phyloP scores from a whole-genome alignment of 768 basidiomycete species.

The Collybiopsis confluens region DNA sequence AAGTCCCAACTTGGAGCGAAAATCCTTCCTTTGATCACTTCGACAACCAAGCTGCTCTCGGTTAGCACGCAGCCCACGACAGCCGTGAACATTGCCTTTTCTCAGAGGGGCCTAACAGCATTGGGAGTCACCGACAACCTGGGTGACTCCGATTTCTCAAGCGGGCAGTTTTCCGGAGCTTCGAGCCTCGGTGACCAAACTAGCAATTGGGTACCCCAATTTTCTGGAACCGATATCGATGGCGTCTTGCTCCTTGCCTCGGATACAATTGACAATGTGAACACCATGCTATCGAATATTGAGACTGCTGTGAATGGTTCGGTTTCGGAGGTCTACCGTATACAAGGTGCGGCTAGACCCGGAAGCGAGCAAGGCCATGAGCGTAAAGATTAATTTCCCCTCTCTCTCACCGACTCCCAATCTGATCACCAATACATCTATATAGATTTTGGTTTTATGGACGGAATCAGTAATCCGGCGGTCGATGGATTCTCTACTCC shows the following conservation, averaged over 20 bases:
- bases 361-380: slow-evolving; percentile 22
- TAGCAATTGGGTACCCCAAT: slow-evolving; percentile 15
- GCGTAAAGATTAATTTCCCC: slow-evolving; percentile 20
- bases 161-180: slow-evolving; percentile 6
- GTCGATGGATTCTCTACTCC: slow-evolving; percentile 16
- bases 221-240: slow-evolving; percentile 17
- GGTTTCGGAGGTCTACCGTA: slow-evolving; percentile 15
- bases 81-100: slow-evolving; percentile 1
- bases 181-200: slow-evolving; percentile 12
- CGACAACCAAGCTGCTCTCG: neutral
- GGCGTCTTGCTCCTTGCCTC: slow-evolving; percentile 20
- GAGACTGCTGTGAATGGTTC: slow-evolving; percentile 15
- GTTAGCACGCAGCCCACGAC: neutral
- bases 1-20: slow-evolving; percentile 12
- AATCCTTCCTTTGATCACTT: slow-evolving; percentile 1
- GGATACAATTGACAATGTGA: slow-evolving; percentile 16
- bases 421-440: neutral
- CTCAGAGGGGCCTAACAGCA: neutral
- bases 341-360: slow-evolving; percentile 21
- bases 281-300: slow-evolving; percentile 15
- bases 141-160: neutral
- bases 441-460: slow-evolving; percentile 20
- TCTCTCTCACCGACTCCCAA: slow-evolving; percentile 11
- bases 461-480: slow-evolving; percentile 19
- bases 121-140: neutral